Evolutionary conservation across 2,329 filamentous ascomycete species (phyloP).

Genomic region (Coniochaeta sp.): DNA sequence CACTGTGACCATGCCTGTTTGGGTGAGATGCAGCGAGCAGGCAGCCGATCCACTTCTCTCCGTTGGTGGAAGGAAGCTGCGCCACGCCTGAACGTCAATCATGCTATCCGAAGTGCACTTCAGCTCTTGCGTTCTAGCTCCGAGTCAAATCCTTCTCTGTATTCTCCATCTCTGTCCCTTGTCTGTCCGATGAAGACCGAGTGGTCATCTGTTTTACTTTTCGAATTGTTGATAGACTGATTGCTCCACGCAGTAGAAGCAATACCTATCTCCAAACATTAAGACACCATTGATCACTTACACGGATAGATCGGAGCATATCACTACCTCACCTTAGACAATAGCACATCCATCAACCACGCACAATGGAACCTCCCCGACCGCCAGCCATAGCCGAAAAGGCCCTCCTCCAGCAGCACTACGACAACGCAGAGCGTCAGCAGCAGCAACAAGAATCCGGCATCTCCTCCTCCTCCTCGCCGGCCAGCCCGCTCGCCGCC

Average conservation of each 20-base stretch:
- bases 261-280: no score
- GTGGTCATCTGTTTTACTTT: neutral
- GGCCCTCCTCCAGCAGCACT: conserved; percentile 2
- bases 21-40: conserved; percentile 1
- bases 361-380: neutral
- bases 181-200: neutral
- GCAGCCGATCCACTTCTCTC: neutral
- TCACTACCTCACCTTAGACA: no score
- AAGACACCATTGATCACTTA: no score
- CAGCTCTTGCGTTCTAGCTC: neutral
- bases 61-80: neutral
- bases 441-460: neutral
- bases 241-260: no score
- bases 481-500: neutral
- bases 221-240: no score
- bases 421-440: neutral
- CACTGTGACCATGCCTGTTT: neutral
- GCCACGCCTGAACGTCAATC: neutral
- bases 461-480: neutral
- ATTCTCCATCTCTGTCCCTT: neutral
- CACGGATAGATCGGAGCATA: no score
- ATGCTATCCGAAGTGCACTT: neutral
- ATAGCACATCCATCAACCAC: no score
- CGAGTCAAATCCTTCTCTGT: neutral
- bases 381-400: conserved; percentile 8